These are phyloP conservation scores for Solanum medicagineum DNA, from an alignment of 257 asterid species.

Conservation along the genomic window DNA sequence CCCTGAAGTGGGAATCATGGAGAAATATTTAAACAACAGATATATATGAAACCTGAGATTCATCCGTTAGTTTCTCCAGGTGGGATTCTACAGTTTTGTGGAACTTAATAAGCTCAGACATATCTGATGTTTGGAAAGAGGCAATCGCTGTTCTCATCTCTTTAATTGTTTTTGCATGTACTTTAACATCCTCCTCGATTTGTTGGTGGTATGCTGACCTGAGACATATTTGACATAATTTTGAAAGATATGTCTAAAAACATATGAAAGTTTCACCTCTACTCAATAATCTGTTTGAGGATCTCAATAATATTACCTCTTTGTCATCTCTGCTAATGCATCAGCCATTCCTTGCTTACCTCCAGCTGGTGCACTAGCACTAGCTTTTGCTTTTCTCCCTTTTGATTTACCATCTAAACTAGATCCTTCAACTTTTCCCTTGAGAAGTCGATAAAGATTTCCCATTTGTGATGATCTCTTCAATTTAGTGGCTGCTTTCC, in stretches of 20 bases:
- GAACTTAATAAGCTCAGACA: conserved; percentile 15
- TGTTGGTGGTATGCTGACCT: conserved; percentile 86
- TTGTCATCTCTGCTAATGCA: conserved; percentile 95
- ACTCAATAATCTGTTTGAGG: neutral
- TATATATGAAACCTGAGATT: conserved; percentile 9
- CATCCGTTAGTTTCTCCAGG: conserved; percentile 20
- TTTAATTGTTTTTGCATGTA: conserved; percentile 12
- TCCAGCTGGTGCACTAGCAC: conserved; percentile 29
- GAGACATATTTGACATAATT: conserved; percentile 2
- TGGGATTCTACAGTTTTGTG: conserved; percentile 15
- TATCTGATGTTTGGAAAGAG: conserved; percentile 15
- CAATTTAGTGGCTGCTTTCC: conserved; percentile 46
- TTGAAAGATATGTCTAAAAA: neutral
- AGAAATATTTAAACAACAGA: neutral
- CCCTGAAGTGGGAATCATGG: neutral
- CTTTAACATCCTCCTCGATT: conserved; percentile 37
- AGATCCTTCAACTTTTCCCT: conserved; percentile 84
- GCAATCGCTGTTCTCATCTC: conserved; percentile 9
- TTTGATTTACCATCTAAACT: conserved; percentile 29
- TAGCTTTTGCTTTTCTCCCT: conserved; percentile 40
- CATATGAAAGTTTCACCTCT: neutral
- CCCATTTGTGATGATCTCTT: conserved; percentile 92
- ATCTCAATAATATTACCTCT: conserved; percentile 29
- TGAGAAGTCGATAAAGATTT: conserved; percentile 67
- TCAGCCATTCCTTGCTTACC: conserved; percentile 94